phyloP scores from a whole-genome alignment of 73 alveolate genomes.

The Paramecium primaurelia region DNA sequence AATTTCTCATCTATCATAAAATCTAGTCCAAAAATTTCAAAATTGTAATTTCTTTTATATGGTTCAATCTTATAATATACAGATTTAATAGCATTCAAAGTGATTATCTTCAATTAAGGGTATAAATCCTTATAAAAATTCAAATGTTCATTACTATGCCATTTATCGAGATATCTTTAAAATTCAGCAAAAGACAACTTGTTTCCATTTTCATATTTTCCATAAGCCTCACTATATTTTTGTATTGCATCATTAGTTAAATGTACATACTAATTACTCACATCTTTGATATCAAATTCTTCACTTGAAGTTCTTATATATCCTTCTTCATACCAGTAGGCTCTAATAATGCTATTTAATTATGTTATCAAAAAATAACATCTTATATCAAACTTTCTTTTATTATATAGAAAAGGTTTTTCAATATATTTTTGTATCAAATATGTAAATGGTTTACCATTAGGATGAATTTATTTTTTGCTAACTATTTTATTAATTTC shows the following conservation, averaged over 20 bases:
- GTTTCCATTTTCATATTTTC: slow-evolving; percentile 86
- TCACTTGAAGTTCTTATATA: slow-evolving; percentile 83
- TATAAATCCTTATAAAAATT: slow-evolving; percentile 64
- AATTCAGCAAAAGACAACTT: slow-evolving; percentile 82
- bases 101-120: slow-evolving; percentile 53
- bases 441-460: slow-evolving; percentile 54
- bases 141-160: slow-evolving; percentile 40
- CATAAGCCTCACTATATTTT: slow-evolving; percentile 80
- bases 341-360: slow-evolving; percentile 73
- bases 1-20: slow-evolving; percentile 74
- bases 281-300: slow-evolving; percentile 78
- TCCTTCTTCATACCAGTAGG: slow-evolving; percentile 87
- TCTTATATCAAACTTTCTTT: slow-evolving; percentile 84
- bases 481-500: slow-evolving; percentile 12
- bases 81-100: slow-evolving; percentile 67
- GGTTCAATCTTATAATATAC: slow-evolving; percentile 71
- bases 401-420: slow-evolving; percentile 76
- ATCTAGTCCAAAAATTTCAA: slow-evolving; percentile 77
- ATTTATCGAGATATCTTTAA: slow-evolving; percentile 70
- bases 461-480: slow-evolving; percentile 19
- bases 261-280: slow-evolving; percentile 79
- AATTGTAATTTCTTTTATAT: slow-evolving; percentile 53
- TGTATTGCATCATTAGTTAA: slow-evolving; percentile 92
- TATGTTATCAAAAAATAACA: slow-evolving; percentile 77
- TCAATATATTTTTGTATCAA: slow-evolving; percentile 83